phyloP scores from a whole-genome alignment of 2,329 filamentous ascomycete genomes.

The Akanthomyces dipterigenus region DNA sequence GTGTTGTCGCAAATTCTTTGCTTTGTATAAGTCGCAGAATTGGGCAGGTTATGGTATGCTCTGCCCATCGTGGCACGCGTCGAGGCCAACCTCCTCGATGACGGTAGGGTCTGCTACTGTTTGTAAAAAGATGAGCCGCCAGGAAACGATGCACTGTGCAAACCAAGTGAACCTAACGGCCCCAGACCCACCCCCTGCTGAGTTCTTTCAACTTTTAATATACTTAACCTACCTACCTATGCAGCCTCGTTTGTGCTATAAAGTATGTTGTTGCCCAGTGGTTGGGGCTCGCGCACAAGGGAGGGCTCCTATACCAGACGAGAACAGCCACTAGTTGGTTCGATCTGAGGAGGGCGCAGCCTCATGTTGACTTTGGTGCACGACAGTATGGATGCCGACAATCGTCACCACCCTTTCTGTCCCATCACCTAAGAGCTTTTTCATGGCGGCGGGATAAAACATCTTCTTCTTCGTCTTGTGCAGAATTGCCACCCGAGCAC shows the following conservation, averaged over 20 bases:
- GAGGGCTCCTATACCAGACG: not conserved
- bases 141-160: not conserved
- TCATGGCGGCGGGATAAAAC: too few relatives aligned
- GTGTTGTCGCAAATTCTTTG: constrained; percentile 10
- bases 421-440: not conserved
- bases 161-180: too few relatives aligned
- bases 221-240: too few relatives aligned
- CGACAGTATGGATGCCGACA: not conserved
- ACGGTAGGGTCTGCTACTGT: not conserved
- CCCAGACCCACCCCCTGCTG: too few relatives aligned
- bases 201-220: too few relatives aligned
- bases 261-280: not conserved
- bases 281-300: not conserved
- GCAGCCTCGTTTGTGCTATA: not conserved
- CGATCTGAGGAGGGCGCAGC: not conserved
- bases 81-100: not conserved
- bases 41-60: not conserved
- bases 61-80: not conserved
- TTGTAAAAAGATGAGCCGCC: not conserved
- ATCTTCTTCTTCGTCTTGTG: too few relatives aligned
- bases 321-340: not conserved
- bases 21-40: not conserved
- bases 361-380: not conserved
- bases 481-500: too few relatives aligned
- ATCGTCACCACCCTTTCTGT: not conserved